Conservation (phyloP, 2,329 filamentous ascomycete species). For the Colletotrichum gigasporum region DNA sequence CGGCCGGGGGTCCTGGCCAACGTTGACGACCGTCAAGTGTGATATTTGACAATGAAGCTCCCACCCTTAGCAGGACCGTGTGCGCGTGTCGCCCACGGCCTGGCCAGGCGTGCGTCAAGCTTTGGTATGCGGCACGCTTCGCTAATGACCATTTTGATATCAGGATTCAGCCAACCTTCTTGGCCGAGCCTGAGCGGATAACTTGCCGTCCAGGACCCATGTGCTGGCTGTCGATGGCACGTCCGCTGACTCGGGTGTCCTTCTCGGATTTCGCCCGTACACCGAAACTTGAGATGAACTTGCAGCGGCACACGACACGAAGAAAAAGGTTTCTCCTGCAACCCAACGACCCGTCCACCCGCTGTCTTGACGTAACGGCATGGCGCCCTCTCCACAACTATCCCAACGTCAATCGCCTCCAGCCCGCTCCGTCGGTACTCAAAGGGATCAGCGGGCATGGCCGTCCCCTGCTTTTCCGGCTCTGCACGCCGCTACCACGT, state of each 20-base stretch:
- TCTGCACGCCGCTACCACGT: background rate
- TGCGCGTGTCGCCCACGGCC: no score
- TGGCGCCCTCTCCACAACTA: background rate
- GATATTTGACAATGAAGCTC: background rate
- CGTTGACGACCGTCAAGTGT: background rate
- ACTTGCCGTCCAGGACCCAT: background rate
- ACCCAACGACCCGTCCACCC: background rate
- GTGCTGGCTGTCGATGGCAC: constrained; percentile 1
- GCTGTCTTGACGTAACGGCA: background rate
- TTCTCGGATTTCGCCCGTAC: background rate
- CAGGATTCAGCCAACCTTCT: no score
- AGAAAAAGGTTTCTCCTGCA: background rate
- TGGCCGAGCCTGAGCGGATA: background rate
- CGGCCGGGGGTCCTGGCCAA: constrained; percentile 19
- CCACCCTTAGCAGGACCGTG: no score
- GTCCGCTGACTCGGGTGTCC: constrained; percentile 12
- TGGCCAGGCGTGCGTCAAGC: no score
- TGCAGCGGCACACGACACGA: background rate
- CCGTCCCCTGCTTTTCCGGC: background rate
- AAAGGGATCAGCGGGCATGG: background rate
- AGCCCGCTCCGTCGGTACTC: background rate
- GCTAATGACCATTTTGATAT: no score
- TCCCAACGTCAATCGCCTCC: background rate
- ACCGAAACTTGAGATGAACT: constrained; percentile 22
- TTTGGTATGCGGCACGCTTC: no score